Evolutionary conservation across 768 basidiomycete genomes (phyloP), one percentile per base, ranked within the genome.

Genomic region (Termitomyces sp.): DNA sequence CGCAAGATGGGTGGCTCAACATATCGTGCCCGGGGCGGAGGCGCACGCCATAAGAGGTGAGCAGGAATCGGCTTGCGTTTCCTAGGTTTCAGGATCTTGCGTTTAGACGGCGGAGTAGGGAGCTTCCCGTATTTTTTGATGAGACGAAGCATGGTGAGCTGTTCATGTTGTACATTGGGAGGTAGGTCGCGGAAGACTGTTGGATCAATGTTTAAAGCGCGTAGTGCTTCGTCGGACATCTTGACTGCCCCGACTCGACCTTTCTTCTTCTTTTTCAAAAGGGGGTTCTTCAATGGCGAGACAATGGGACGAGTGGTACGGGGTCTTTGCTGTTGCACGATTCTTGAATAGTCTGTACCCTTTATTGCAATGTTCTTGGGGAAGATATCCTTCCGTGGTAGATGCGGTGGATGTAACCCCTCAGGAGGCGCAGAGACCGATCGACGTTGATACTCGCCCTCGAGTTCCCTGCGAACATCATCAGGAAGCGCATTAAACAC

Each of bases 401-500:
- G 55, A 56, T 57, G 55, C 16, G 45, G 54, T 1, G 57, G 51
- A 32, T 61, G 60, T 13, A 65, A 63, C 13, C 57, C 65, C 20
- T 64, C 58, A 24, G 64, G 70, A 62, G 74, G 76, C 10, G 83
- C 82, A 3, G 84, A 81, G 9, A 69, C 73, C 0, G 85, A 86
- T 49, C 84, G 81, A 37, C 85, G 84, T 65, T 77, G 77, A 60
- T 89, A 90, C 57, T 87, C 88, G 4, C 70, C 71, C 65, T 89
- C 82, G 12, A 92, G 72, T 67, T 93, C 91, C 59, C 79, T 74
- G 24, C 85, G 82, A 7, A 93, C 73, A 26, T 91, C 88, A 12
- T 73, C 77, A 0, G 91, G 91, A 32, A 93, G 76, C 1, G 86
- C 87, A 37, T 86, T 79, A 52, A 90, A 83, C 2, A 92, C 86